phyloP scores from a whole-genome alignment of 805 yeast species.

The Candida khao-thaluensis region DNA sequence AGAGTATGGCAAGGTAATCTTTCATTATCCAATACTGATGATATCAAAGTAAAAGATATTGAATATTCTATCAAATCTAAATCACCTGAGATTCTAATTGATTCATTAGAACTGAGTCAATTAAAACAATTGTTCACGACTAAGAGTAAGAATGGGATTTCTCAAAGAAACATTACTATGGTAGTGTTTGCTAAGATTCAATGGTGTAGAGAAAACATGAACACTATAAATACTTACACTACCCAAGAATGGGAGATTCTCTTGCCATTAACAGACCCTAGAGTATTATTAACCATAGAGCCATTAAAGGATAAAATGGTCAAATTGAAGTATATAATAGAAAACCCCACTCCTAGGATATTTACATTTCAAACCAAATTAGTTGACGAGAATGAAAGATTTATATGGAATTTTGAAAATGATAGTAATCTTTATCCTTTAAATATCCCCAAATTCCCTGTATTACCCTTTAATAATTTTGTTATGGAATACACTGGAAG shows the following conservation, averaged over 20 bases:
- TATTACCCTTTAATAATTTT: conserved; percentile 62
- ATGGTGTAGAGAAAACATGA: conserved; percentile 32
- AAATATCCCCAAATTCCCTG: conserved; percentile 41
- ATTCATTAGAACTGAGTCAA: conserved; percentile 9
- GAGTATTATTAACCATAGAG: conserved; percentile 51
- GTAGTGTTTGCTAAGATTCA: conserved; percentile 22
- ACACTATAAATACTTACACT: conserved; percentile 25
- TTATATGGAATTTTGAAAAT: conserved; percentile 25
- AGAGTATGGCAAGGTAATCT: conserved; percentile 30
- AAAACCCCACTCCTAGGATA: conserved; percentile 72
- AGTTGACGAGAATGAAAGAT: conserved; percentile 22
- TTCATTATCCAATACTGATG: conserved; percentile 8
- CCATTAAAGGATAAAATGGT: conserved; percentile 14
- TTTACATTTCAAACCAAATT: conserved; percentile 59
- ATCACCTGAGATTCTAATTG: conserved; percentile 27
- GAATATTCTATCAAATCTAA: conserved; percentile 21
- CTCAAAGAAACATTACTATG: conserved; percentile 39
- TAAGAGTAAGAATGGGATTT: conserved; percentile 35
- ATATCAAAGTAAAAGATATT: conserved; percentile 8
- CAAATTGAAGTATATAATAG: conserved; percentile 52
- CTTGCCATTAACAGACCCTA: conserved; percentile 67
- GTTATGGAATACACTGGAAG: conserved; percentile 32
- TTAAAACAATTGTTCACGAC: conserved; percentile 27
- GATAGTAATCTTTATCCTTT: conserved; percentile 29
- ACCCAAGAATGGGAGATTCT: conserved; percentile 49